Conservation (phyloP, 2,329 filamentous ascomycete genomes). For the Ceratocystis eucalypticola region DNA sequence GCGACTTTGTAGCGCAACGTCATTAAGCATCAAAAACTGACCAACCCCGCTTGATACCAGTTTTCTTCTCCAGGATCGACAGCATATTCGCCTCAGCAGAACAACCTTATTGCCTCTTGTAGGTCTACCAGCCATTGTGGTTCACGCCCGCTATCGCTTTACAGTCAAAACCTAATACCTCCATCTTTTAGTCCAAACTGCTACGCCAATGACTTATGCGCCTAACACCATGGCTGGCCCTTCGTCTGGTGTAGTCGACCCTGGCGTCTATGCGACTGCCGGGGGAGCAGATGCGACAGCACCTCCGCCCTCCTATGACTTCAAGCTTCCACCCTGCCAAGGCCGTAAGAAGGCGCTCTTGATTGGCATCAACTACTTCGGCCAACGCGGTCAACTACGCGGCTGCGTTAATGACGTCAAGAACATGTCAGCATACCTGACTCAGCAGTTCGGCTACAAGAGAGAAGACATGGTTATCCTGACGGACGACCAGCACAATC, state of each 20-base stretch:
- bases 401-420: constrained; percentile 96
- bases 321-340: constrained; percentile 43
- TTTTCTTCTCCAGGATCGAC: constrained; percentile 5
- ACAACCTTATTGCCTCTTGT: background rate
- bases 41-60: background rate
- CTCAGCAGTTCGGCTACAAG: constrained; percentile 81
- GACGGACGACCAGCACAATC: constrained; percentile 93
- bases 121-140: background rate
- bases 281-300: constrained; percentile 38
- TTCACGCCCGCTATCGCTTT: background rate
- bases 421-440: constrained; percentile 88
- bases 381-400: constrained; percentile 74
- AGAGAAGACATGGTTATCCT: constrained; percentile 94
- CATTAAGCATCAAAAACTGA: background rate
- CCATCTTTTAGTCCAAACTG: constrained; percentile 24
- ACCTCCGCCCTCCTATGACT: constrained; percentile 28
- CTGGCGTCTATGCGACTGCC: constrained; percentile 30
- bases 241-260: constrained; percentile 43
- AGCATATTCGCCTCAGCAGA: constrained; percentile 12
- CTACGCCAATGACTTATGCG: constrained; percentile 1
- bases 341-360: constrained; percentile 78
- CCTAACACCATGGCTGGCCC: background rate
- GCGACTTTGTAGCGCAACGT: no score
- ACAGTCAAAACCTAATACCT: constrained; percentile 24
- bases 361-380: constrained; percentile 95